These are phyloP conservation scores for Acacia crassicarpa DNA, from an alignment of 306 rosid species.

Conservation along the genomic window DNA sequence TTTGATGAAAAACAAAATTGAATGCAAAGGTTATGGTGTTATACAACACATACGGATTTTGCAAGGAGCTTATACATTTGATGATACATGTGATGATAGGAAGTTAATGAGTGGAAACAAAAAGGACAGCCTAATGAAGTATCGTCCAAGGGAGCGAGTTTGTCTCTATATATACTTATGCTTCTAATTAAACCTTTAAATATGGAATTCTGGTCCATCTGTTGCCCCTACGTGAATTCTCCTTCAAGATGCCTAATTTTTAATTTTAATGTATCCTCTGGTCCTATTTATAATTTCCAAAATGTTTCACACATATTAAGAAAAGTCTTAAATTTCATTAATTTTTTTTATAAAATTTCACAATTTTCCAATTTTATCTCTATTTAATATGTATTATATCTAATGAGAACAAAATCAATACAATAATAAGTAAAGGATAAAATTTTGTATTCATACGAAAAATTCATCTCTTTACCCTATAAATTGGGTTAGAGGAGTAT, in stretches of 20 bases:
- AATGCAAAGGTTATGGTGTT: not conserved
- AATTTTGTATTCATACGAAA: no score
- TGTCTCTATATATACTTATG: not conserved
- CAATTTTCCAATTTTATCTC: no score
- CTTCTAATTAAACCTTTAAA: not conserved
- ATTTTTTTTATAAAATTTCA: no score
- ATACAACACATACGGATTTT: not conserved
- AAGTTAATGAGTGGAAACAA: not conserved
- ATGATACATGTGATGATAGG: not conserved
- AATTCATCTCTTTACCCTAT: no score
- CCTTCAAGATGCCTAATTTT: not conserved
- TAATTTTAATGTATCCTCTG: not conserved
- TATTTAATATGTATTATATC: no score
- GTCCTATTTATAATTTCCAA: no score
- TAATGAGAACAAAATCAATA: no score
- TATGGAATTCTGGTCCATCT: not conserved
- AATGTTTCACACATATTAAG: no score
- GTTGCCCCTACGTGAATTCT: not conserved
- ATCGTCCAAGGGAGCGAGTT: slow-evolving; percentile 38
- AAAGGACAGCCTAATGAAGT: not conserved
- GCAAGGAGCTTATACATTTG: slow-evolving; percentile 29
- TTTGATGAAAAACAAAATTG: not conserved
- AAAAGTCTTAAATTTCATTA: no score
- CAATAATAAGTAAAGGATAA: no score
- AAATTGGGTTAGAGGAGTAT: no score